Conservation (phyloP, 805 yeast genomes). For the Kazachstania bromeliacearum region DNA sequence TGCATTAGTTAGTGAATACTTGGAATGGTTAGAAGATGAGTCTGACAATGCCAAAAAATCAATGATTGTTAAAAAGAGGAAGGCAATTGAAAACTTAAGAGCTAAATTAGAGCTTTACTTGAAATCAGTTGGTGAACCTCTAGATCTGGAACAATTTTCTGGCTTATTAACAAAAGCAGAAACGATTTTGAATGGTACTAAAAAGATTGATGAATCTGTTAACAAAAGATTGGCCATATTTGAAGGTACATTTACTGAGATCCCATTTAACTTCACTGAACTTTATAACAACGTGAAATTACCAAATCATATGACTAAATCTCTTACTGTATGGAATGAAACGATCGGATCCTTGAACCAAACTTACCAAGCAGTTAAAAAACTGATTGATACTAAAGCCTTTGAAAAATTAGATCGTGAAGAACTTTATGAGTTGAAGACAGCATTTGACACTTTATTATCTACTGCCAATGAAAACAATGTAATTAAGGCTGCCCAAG, state of each 20-base stretch:
- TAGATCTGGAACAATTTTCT: conserved; percentile 38
- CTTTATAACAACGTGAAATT: conserved; percentile 39
- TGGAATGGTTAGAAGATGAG: conserved; percentile 76
- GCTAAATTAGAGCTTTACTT: conserved; percentile 32
- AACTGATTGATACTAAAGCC: conserved; percentile 19
- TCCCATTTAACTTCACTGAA: conserved; percentile 40
- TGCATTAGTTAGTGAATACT: conserved; percentile 35
- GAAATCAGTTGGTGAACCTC: conserved; percentile 37
- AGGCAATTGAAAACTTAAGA: conserved; percentile 19
- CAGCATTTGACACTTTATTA: conserved; percentile 17
- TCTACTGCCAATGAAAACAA: conserved; percentile 12
- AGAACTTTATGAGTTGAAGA: conserved; percentile 25
- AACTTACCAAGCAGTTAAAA: conserved; percentile 11
- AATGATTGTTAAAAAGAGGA: conserved; percentile 5
- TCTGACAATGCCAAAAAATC: conserved; percentile 38
- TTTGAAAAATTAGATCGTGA: conserved; percentile 21
- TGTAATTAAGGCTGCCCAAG: conserved; percentile 15
- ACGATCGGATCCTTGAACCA: conserved; percentile 10
- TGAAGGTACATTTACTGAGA: conserved; percentile 36
- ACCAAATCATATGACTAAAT: conserved; percentile 14
- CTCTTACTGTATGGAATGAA: conserved; percentile 9
- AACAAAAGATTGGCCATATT: conserved; percentile 38
- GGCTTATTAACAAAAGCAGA: conserved; percentile 37
- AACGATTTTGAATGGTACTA: conserved; percentile 34
- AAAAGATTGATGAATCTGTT: conserved; percentile 36